Evolutionary conservation across 2,329 filamentous ascomycete genomes (phyloP).

Genomic region (Venturia nashicola): DNA sequence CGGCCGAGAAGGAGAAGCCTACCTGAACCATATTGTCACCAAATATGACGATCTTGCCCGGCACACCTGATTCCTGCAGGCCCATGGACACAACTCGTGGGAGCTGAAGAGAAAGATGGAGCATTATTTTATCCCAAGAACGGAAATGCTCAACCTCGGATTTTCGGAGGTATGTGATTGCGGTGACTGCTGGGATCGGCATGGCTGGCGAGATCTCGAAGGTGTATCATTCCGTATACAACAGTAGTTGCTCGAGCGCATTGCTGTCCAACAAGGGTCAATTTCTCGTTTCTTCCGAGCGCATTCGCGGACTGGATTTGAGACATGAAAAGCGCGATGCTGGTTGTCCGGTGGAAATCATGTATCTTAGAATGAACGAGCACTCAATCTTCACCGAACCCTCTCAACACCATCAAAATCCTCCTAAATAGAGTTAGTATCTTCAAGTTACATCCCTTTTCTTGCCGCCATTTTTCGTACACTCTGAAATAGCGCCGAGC

Average conservation of each 20-base stretch:
- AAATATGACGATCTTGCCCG: slow-evolving; percentile 31
- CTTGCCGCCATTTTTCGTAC: too few relatives aligned
- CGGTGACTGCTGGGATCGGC: slow-evolving; percentile 27
- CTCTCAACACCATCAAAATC: too few relatives aligned
- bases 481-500: too few relatives aligned
- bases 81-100: slow-evolving; percentile 26
- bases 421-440: too few relatives aligned
- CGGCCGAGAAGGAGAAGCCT: slow-evolving; percentile 35
- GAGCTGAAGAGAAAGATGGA: slow-evolving; percentile 26
- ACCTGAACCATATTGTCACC: slow-evolving; percentile 33
- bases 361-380: too few relatives aligned
- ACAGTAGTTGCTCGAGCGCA: slow-evolving; percentile 19
- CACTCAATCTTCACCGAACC: too few relatives aligned
- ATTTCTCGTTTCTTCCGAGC: slow-evolving; percentile 32
- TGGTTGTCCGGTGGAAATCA: too few relatives aligned
- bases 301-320: slow-evolving; percentile 29
- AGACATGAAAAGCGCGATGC: too few relatives aligned
- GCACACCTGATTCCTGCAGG: slow-evolving; percentile 37
- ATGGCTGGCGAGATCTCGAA: slow-evolving; percentile 27
- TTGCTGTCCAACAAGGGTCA: slow-evolving; percentile 35
- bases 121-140: slow-evolving; percentile 27
- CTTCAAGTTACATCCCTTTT: too few relatives aligned
- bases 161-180: slow-evolving; percentile 26
- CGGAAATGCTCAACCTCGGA: slow-evolving; percentile 34
- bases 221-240: slow-evolving; percentile 20